Evolutionary conservation across 2,329 filamentous ascomycete genomes (phyloP).

Genomic region (Aureobasidium musti): DNA sequence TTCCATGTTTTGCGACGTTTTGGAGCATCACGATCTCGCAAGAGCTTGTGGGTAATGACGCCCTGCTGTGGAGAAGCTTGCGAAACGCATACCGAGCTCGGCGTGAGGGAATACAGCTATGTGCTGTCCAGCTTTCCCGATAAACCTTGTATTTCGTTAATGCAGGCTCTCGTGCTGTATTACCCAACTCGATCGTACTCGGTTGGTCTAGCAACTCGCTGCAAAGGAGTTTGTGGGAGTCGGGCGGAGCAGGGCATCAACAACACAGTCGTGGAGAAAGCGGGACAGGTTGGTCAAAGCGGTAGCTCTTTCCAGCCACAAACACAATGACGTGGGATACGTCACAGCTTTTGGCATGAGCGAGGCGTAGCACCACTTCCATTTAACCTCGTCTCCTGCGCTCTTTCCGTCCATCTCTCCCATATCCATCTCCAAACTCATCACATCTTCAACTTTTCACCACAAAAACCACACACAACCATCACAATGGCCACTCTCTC

Average conservation of each 20-base stretch:
- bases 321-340: conserved; percentile 24
- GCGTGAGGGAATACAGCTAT: background rate
- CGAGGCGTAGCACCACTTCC: conserved; percentile 25
- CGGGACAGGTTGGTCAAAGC: conserved; percentile 20
- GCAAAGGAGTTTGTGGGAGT: conserved; percentile 22
- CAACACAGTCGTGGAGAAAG: conserved; percentile 19
- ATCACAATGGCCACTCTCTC: conserved; percentile 58
- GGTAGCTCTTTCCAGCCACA: conserved; percentile 15
- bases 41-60: conserved; percentile 24
- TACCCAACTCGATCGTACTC: background rate
- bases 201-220: background rate
- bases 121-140: background rate
- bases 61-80: conserved; percentile 20
- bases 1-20: conserved; percentile 16
- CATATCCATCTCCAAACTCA: conserved; percentile 26
- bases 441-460: conserved; percentile 4
- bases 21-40: conserved; percentile 23
- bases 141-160: background rate
- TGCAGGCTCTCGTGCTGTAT: background rate
- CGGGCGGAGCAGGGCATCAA: background rate
- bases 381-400: conserved; percentile 29
- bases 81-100: background rate
- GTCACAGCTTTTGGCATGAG: conserved; percentile 20
- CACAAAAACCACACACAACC: conserved; percentile 31
- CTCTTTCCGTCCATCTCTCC: conserved; percentile 23